Conservation (phyloP, 2,329 filamentous ascomycete genomes). For the Aspergillus ochraceoroseus region DNA sequence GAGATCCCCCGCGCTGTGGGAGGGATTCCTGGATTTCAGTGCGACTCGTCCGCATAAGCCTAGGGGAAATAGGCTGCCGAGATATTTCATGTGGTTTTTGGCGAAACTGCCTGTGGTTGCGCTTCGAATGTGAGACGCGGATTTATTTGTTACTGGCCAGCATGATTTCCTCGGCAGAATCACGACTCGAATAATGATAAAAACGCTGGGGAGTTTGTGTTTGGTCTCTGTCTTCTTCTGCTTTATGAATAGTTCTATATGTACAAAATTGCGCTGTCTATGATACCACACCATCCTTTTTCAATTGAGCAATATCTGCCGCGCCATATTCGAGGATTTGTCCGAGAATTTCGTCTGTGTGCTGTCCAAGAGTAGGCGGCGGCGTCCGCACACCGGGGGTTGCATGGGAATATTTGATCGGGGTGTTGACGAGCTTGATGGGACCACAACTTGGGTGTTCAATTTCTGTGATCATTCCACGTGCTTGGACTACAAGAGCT, state of each 20-base stretch:
- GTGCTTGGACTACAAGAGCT: slow-evolving; percentile 53
- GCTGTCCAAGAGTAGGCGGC: slow-evolving; percentile 80
- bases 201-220: too few relatives aligned
- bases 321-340: slow-evolving; percentile 58
- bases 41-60: slow-evolving; percentile 1
- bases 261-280: slow-evolving; percentile 27
- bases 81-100: too few relatives aligned
- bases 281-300: slow-evolving; percentile 61
- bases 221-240: too few relatives aligned
- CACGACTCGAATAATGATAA: too few relatives aligned
- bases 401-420: slow-evolving; percentile 86
- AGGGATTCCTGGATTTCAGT: background rate
- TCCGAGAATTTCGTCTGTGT: slow-evolving; percentile 71
- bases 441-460: slow-evolving; percentile 77
- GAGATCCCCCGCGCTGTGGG: slow-evolving; percentile 10
- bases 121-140: too few relatives aligned
- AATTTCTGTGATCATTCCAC: slow-evolving; percentile 84
- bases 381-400: slow-evolving; percentile 69
- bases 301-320: slow-evolving; percentile 58
- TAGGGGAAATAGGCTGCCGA: background rate
- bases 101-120: too few relatives aligned
- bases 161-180: too few relatives aligned
- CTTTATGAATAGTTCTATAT: too few relatives aligned
- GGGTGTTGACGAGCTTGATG: slow-evolving; percentile 87
- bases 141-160: too few relatives aligned